Base-by-base conservation (phyloP, 495 filamentous ascomycete genomes). In the Xylaria telfairii region DNA sequence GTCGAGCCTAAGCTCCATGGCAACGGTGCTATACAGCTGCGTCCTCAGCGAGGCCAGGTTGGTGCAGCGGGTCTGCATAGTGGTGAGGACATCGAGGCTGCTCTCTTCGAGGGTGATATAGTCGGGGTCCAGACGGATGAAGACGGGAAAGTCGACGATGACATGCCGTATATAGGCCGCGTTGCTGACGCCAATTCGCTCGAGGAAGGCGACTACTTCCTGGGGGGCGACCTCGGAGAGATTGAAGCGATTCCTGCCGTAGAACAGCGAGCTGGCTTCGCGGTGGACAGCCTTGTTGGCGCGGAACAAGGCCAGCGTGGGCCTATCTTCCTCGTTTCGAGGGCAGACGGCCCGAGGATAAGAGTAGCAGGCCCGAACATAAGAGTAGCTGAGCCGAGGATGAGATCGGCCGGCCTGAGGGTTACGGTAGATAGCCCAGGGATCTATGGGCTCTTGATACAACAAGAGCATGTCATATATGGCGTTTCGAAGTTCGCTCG, bases 241-340 rank as follows among this genome's bases (percentile, higher is more conserved):
- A 21, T 21, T 1, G 3, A 59, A 59, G 56, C 19, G 8, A 59
- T 59, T 59, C 30, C 0, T 21, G 32, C 56, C 3, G 17, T 59
- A 59, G 3, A 59, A 59, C 5, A 59, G 24, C 6, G 56, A 59
- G n/a, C 56, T n/a, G 56, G 56, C 56, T 59, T 59, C 56, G 30
- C 17, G 28, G 17, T 59, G 56, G 19, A 59, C 3, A 19, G 30
- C 30, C 19, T 59, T 37, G 30, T 21, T 59, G 10, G 32, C 56
- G 17, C 56, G 17, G 17, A 59, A 10, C 30, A 59, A 32, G 17
- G 19, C 56, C 5, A 19, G 56, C 2, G 56, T 59, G 19, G 21
- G 32, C n/a, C n/a, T 46, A 3, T 30, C 0, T 24, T 24, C 7
- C 8, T 1, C 3, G 8, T 7, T 4, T 54, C 24, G 49, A 19